A percentile compares a stretch with the other conserved stretches of the same genome.
Evolutionary conservation across 192 early-diverging fungal genomes (phyloP).

Genomic region (Rhizoclosmatium globosum): DNA sequence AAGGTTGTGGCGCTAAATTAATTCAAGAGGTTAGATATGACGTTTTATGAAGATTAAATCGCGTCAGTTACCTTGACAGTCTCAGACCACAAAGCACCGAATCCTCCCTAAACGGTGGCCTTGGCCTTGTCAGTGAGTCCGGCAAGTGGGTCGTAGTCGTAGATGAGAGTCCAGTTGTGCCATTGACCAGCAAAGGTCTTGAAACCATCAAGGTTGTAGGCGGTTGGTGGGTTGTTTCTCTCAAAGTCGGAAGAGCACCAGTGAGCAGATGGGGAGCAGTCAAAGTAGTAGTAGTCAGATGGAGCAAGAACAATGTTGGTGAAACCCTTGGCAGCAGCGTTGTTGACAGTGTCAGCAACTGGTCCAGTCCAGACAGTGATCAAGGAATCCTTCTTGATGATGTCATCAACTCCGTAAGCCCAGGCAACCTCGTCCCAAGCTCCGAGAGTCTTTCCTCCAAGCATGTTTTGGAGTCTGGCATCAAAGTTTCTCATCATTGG

Average conservation of each 20-base stretch:
- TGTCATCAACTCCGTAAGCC: background rate
- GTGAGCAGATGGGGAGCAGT: slow-evolving; percentile 22
- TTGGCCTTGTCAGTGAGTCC: slow-evolving; percentile 6
- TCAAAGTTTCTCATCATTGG: slow-evolving; percentile 1
- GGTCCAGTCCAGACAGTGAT: slow-evolving; percentile 20
- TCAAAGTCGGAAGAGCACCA: slow-evolving; percentile 10
- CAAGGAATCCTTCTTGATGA: slow-evolving; percentile 20
- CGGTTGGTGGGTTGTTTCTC: background rate
- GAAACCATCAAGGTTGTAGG: slow-evolving; percentile 9
- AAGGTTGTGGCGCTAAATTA: slow-evolving; percentile 6
- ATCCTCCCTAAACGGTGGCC: slow-evolving; percentile 31
- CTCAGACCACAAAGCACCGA: slow-evolving; percentile 30
- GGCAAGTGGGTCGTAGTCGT: slow-evolving; percentile 36
- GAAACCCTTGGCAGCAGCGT: slow-evolving; percentile 6
- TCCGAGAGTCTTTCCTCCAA: slow-evolving; percentile 3
- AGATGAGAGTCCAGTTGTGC: slow-evolving; percentile 44
- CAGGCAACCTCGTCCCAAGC: slow-evolving; percentile 31
- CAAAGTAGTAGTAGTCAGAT: slow-evolving; percentile 14
- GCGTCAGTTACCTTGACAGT: slow-evolving; percentile 5
- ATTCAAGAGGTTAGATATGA: no score
- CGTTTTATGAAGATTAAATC: no score
- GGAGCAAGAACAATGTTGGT: slow-evolving; percentile 14
- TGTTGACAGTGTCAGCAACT: background rate
- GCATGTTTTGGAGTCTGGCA: background rate
- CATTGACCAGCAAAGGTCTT: slow-evolving; percentile 2